Evolutionary conservation across 345 rosid genomes (phyloP).

Genomic region (Acer negundo): DNA sequence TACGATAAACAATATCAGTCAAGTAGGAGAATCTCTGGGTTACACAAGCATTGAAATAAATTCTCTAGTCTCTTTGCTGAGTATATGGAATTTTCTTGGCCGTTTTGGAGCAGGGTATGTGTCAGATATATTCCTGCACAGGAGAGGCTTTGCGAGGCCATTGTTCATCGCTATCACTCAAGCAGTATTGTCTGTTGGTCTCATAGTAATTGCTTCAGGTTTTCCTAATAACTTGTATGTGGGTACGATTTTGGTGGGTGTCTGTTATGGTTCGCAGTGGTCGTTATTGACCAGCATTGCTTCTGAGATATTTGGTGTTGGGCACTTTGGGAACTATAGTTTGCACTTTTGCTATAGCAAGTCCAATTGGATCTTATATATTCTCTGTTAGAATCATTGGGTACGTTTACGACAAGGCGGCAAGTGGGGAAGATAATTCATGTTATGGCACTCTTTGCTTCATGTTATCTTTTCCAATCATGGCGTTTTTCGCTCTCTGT

Average conservation of each 20-base stretch:
- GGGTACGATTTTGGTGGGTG: constrained; percentile 72
- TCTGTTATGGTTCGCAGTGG: constrained; percentile 89
- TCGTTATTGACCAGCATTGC: constrained; percentile 81
- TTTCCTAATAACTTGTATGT: constrained; percentile 42
- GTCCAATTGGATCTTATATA: constrained; percentile 85
- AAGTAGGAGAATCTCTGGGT: constrained; percentile 79
- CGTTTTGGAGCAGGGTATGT: constrained; percentile 48
- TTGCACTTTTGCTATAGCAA: constrained; percentile 79
- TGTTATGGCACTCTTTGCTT: constrained; percentile 77
- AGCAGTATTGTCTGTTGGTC: constrained; percentile 43
- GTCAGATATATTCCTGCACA: constrained; percentile 43
- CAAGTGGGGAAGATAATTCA: constrained; percentile 43
- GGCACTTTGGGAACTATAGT: constrained; percentile 87
- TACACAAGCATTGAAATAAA: constrained; percentile 38
- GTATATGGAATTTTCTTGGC: constrained; percentile 58
- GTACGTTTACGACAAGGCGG: constrained; percentile 59
- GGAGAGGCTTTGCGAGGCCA: constrained; percentile 50
- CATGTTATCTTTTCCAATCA: constrained; percentile 70
- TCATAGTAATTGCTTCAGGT: constrained; percentile 48
- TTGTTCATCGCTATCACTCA: constrained; percentile 54
- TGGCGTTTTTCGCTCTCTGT: constrained; percentile 62
- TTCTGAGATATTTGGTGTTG: constrained; percentile 71
- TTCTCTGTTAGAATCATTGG: constrained; percentile 83
- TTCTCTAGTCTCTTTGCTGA: constrained; percentile 44
- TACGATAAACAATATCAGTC: constrained; percentile 75